Base-by-base conservation (phyloP, 148 eudicot species). In the Silene uniflora region DNA sequence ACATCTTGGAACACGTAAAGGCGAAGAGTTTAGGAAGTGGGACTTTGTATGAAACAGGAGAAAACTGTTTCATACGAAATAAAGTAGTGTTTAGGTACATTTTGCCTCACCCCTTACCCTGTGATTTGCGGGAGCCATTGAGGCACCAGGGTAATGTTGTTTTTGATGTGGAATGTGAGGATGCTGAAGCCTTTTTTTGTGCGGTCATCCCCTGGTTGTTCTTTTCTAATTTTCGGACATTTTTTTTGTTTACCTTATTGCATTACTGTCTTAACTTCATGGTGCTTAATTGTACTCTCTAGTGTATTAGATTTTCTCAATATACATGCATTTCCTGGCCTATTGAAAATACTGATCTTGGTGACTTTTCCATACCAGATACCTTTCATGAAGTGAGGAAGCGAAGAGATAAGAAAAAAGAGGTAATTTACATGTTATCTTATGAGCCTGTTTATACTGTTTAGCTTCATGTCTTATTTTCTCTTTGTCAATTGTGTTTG, bases 321-420 rank as follows among this genome's bases (percentile, higher is more conserved):
- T 49, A 0, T 54, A 42, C 7, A 68, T 47, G 17, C 23, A 58
- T 52, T 55, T 56, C 7, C 60, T 69, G 47, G 25, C 29, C 58
- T 25, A 13, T 58, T 59, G 21, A 11, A 24, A 10, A 23, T 56
- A 63, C 79, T 71, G 8, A 75, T 35, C 7, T 46, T 44, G 75
- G 5, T 58, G 24, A 59, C 9, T 71, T 61, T 7, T 64, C 35
- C 71, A 10, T 84, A 81, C 39, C 92, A 95, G 98, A 90, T 79
- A 92, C 97, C 74, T 92, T 92, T 82, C 97, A 89, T 78, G 96
- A 90, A 86, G 98, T 95, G 80, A 92, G 78, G 84, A 85, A 96
- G 79, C 90, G 83, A 82, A 86, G 86, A 71, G 93, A 87, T 81
- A 91, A 88, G 85, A 95, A 84, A 83, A 91, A 86, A 78, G 97